These are phyloP conservation scores for Insectozyma bohioensis DNA, from an alignment of 1,139 yeast genomes.

Conservation along the genomic window DNA sequence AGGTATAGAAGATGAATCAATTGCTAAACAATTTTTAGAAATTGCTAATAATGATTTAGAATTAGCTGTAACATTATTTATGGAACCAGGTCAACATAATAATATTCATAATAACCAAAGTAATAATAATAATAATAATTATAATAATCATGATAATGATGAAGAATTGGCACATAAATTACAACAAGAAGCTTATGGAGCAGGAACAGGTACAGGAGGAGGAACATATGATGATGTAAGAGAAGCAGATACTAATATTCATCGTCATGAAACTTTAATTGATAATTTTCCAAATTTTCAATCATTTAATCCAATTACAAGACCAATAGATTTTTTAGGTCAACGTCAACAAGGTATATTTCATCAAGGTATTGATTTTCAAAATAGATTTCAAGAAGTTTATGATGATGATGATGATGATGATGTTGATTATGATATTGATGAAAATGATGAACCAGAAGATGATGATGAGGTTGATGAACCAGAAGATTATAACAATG, in stretches of 20 bases:
- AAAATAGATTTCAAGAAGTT: conserved; percentile 7
- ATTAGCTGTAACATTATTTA: conserved; percentile 78
- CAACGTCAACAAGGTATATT: conserved; percentile 42
- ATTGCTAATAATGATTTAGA: conserved; percentile 80
- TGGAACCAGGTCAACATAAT: conserved; percentile 53
- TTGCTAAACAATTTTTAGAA: conserved; percentile 78
- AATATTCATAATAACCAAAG: conserved; percentile 12
- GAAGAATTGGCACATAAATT: conserved; percentile 62
- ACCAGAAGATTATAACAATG: conserved; percentile 21
- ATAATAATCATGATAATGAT: conserved; percentile 36
- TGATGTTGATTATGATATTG: conserved; percentile 9
- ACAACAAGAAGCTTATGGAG: conserved; percentile 61
- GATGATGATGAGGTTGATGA: conserved; percentile 16
- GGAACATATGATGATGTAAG: conserved; percentile 34
- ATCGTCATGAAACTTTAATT: conserved; percentile 77
- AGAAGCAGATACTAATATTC: conserved; percentile 76
- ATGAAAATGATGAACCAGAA: conserved; percentile 33
- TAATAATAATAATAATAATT: conserved; percentile 5
- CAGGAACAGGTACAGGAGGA: neutral
- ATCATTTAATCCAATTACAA: conserved; percentile 11
- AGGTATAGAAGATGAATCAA: conserved; percentile 62
- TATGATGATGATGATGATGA: conserved; percentile 21
- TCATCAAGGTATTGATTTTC: conserved; percentile 42
- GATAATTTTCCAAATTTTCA: conserved; percentile 21
- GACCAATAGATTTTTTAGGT: conserved; percentile 44